Evolutionary conservation across 2,329 filamentous ascomycete species (phyloP).

Genomic region (Penicillium capsulatum): DNA sequence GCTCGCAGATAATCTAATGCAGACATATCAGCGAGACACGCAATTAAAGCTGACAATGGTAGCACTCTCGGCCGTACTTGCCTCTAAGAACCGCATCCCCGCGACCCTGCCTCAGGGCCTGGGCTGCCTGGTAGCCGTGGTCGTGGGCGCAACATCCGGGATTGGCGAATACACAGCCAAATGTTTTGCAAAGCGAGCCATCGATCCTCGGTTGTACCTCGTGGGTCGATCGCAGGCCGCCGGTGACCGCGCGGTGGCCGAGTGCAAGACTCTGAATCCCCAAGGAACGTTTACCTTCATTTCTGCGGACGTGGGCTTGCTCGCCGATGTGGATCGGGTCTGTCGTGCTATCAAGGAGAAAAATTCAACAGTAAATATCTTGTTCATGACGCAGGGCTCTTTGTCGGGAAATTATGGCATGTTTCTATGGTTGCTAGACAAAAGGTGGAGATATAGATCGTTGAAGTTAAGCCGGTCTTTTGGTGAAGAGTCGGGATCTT

Average conservation of each 20-base stretch:
- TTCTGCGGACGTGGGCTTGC: slow-evolving; percentile 44
- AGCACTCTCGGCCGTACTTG: slow-evolving; percentile 7
- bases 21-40: too few relatives aligned
- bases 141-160: slow-evolving; percentile 51
- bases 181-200: slow-evolving; percentile 42
- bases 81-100: slow-evolving; percentile 11
- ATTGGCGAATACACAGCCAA: slow-evolving; percentile 49
- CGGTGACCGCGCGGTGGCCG: slow-evolving; percentile 40
- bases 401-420: not conserved
- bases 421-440: not conserved
- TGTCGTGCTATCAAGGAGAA: slow-evolving; percentile 50
- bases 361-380: slow-evolving; percentile 52
- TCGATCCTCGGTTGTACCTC: slow-evolving; percentile 45
- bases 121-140: slow-evolving; percentile 47
- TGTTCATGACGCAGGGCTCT: slow-evolving; percentile 51
- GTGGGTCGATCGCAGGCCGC: slow-evolving; percentile 46
- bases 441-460: too few relatives aligned
- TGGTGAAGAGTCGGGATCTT: too few relatives aligned
- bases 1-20: not conserved
- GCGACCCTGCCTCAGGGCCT: slow-evolving; percentile 31
- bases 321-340: slow-evolving; percentile 48
- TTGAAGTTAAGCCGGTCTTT: too few relatives aligned
- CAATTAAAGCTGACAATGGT: too few relatives aligned
- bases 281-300: slow-evolving; percentile 47
- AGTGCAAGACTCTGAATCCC: slow-evolving; percentile 45